Evolutionary conservation across 768 basidiomycete genomes (phyloP).

Genomic region (Pilatotrama ljubarskyi): DNA sequence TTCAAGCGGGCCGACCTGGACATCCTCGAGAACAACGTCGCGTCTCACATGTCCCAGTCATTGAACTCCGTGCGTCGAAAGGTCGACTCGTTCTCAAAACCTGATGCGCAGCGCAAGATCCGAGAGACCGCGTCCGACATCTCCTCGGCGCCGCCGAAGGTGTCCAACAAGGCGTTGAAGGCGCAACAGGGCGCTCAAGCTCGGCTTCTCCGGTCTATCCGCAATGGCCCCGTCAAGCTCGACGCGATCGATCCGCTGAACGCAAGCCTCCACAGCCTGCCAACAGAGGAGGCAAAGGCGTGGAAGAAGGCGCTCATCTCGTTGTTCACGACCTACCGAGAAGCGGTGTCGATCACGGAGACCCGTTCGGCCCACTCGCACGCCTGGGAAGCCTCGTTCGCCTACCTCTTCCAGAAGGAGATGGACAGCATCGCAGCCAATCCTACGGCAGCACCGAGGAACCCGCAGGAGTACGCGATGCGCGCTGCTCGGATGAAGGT

Average conservation of each 20-base stretch:
- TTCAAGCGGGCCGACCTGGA: conserved; percentile 65
- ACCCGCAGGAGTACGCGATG: conserved; percentile 52
- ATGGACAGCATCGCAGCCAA: conserved; percentile 35
- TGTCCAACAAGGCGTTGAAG: conserved; percentile 8
- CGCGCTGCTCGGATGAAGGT: conserved; percentile 50
- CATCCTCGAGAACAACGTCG: conserved; percentile 64
- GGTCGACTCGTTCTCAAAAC: conserved; percentile 34
- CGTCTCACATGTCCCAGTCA: conserved; percentile 47
- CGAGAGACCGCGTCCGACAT: conserved; percentile 3
- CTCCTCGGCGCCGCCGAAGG: not conserved
- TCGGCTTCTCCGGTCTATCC: conserved; percentile 19
- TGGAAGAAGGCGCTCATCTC: conserved; percentile 44
- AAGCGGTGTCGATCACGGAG: conserved; percentile 40
- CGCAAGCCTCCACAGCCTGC: conserved; percentile 31
- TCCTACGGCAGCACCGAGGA: conserved; percentile 37
- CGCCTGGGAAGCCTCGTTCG: conserved; percentile 63
- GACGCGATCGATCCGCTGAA: conserved; percentile 32
- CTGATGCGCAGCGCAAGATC: not conserved
- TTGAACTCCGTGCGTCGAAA: conserved; percentile 35
- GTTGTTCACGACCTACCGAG: conserved; percentile 42
- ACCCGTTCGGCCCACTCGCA: conserved; percentile 55
- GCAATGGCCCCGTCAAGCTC: conserved; percentile 28
- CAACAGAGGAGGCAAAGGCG: conserved; percentile 30
- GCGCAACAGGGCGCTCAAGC: conserved; percentile 17
- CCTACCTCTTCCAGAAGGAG: conserved; percentile 52